A percentile compares a stretch with the other conserved stretches of the same genome.
Conservation (phyloP, 1,284 basidiomycete genomes). For the Papiliotrema fonsecae region DNA sequence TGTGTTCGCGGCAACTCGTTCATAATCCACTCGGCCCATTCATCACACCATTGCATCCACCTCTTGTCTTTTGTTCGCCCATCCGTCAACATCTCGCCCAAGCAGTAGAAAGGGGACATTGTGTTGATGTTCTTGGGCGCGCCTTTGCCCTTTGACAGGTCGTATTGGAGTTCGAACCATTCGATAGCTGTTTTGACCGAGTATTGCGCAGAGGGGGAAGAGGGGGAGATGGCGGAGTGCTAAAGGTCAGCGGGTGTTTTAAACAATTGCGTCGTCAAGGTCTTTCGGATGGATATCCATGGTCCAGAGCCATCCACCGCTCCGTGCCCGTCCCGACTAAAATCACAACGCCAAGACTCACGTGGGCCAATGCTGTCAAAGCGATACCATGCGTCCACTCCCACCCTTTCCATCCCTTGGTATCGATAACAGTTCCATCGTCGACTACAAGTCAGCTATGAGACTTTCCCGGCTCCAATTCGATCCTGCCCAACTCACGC, state of each 20-base stretch:
- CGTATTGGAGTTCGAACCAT: constrained; percentile 59
- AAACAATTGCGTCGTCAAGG: not conserved
- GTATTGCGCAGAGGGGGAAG: constrained; percentile 48
- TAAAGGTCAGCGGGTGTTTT: constrained; percentile 8
- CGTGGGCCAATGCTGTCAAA: constrained; percentile 23
- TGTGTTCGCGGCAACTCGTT: constrained; percentile 56
- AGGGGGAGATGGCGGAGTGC: constrained; percentile 39
- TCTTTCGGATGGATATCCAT: not conserved
- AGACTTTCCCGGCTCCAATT: not conserved
- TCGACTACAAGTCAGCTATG: constrained; percentile 37
- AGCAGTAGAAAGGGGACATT: constrained; percentile 60
- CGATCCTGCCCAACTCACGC: constrained; percentile 18
- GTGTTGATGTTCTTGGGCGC: constrained; percentile 67
- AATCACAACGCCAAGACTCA: constrained; percentile 5
- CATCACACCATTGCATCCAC: constrained; percentile 52
- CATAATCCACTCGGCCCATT: constrained; percentile 66
- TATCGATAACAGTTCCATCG: constrained; percentile 61
- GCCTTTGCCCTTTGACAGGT: constrained; percentile 37
- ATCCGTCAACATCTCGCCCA: constrained; percentile 52
- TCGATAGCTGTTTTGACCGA: constrained; percentile 53
- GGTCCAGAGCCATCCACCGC: not conserved
- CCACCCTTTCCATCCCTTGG: constrained; percentile 62
- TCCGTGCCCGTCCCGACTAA: no score
- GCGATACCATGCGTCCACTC: constrained; percentile 61
- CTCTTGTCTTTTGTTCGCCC: constrained; percentile 23